Conservation (phyloP, 1,139 yeast species). For the Blastobotrys persicus region DNA sequence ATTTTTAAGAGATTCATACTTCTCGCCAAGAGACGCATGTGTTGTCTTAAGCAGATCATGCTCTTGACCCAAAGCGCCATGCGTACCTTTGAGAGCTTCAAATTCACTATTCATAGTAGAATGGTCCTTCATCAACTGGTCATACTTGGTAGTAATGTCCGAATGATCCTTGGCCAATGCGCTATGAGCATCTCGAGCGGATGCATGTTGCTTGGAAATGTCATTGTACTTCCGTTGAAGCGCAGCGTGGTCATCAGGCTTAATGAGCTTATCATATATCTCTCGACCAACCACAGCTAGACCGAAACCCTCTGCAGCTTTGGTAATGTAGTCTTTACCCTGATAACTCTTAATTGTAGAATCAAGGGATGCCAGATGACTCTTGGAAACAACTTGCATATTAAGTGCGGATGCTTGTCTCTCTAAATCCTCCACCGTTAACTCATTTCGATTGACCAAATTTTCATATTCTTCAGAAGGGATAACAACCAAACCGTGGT, state of each 20-base stretch:
- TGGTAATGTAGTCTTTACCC: slow-evolving; percentile 33
- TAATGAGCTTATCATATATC: slow-evolving; percentile 23
- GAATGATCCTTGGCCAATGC: slow-evolving; percentile 10
- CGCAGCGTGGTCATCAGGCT: slow-evolving; percentile 14
- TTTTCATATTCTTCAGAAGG: slow-evolving; percentile 47
- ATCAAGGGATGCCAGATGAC: slow-evolving; percentile 27
- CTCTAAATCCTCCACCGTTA: slow-evolving; percentile 13
- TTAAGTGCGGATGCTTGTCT: slow-evolving; percentile 25
- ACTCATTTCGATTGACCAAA: slow-evolving; percentile 20
- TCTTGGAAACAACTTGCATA: slow-evolving; percentile 28
- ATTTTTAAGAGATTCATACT: too few species aligned
- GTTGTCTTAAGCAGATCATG: neutral
- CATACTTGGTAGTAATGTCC: slow-evolving; percentile 17
- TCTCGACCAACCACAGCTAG: slow-evolving; percentile 25
- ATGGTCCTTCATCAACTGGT: slow-evolving; percentile 3
- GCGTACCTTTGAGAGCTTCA: neutral
- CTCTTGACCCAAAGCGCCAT: neutral
- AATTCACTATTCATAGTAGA: neutral
- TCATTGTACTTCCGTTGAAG: neutral
- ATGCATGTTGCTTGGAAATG: slow-evolving; percentile 1
- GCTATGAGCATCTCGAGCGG: neutral
- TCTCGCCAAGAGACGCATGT: neutral
- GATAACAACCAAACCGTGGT: slow-evolving; percentile 50
- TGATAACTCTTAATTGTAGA: slow-evolving; percentile 10
- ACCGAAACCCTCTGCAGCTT: slow-evolving; percentile 36